phyloP scores from a whole-genome alignment of 768 basidiomycete species.

The Rhizopogon salebrosus region DNA sequence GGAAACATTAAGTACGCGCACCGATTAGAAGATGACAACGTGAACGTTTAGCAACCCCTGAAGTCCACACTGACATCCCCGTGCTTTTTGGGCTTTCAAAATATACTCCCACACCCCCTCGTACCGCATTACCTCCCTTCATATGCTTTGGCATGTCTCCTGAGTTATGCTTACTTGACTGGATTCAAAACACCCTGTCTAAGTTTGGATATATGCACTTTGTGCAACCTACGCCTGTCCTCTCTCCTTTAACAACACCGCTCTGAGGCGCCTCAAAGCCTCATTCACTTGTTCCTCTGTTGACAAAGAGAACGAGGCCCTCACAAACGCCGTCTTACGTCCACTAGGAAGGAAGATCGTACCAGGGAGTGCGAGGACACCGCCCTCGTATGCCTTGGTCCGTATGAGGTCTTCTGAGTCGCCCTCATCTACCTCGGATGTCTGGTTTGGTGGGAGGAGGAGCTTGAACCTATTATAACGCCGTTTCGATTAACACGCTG shows the following conservation, averaged over 20 bases:
- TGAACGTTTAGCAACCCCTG: no score
- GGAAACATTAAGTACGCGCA: no score
- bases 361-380: slow-evolving; percentile 89
- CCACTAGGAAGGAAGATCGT: slow-evolving; percentile 75
- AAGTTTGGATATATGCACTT: not conserved
- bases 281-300: slow-evolving; percentile 65
- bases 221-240: not conserved
- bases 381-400: slow-evolving; percentile 69
- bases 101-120: no score
- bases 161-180: no score
- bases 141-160: no score
- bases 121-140: no score
- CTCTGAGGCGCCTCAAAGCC: slow-evolving; percentile 58
- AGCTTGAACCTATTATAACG: slow-evolving; percentile 60
- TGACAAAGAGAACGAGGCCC: slow-evolving; percentile 76
- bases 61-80: no score
- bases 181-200: no score
- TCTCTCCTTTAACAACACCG: slow-evolving; percentile 29
- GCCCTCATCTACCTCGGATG: slow-evolving; percentile 32
- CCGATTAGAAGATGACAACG: no score
- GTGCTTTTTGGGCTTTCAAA: no score
- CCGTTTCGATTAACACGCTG: slow-evolving; percentile 12
- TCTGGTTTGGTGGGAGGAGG: slow-evolving; percentile 32
- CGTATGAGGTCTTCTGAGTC: slow-evolving; percentile 74
- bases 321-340: slow-evolving; percentile 65